Percentiles rank a stretch among this genome's conserved stretches.
Conservation (phyloP, 2,329 filamentous ascomycete species). For the Penicillium paneum region DNA sequence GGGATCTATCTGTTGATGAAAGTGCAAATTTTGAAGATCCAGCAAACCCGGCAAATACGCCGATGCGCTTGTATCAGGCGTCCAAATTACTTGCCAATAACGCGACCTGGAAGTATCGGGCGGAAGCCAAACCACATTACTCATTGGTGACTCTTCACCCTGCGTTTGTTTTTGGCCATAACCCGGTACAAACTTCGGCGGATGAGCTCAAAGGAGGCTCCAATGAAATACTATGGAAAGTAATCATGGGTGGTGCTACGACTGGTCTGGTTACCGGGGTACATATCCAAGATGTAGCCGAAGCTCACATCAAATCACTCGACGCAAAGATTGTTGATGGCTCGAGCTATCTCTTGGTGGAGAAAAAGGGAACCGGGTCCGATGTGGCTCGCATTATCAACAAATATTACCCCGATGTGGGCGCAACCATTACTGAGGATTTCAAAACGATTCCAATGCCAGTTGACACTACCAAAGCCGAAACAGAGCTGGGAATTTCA, state of each 20-base stretch:
- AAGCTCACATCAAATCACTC: constrained; percentile 24
- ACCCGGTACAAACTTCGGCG: constrained; percentile 17
- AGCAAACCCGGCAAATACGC: constrained; percentile 7
- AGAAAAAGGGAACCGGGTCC: constrained; percentile 5
- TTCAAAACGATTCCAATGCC: neutral
- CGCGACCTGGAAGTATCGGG: constrained; percentile 19
- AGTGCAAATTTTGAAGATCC: constrained; percentile 12
- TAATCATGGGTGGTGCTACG: constrained; percentile 15
- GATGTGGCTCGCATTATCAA: constrained; percentile 19
- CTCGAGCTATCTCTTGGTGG: constrained; percentile 19
- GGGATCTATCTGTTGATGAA: constrained; percentile 19
- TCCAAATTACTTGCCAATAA: constrained; percentile 27
- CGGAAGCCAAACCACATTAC: constrained; percentile 15
- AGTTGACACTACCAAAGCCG: constrained; percentile 16
- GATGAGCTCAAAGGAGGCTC: constrained; percentile 8
- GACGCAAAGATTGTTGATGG: constrained; percentile 16
- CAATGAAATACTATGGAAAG: constrained; percentile 14
- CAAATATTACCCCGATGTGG: constrained; percentile 13
- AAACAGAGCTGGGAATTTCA: constrained; percentile 20
- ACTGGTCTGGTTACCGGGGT: constrained; percentile 8
- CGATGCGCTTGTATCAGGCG: constrained; percentile 21
- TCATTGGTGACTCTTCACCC: constrained; percentile 23
- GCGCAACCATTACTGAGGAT: constrained; percentile 8
- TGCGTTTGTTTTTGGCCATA: constrained; percentile 22
- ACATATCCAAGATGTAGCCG: constrained; percentile 26